Evolutionary conservation across 2,329 filamentous ascomycete genomes (phyloP), one percentile per base, ranked within the genome.

Genomic region (Aspergillus transmontanensis): DNA sequence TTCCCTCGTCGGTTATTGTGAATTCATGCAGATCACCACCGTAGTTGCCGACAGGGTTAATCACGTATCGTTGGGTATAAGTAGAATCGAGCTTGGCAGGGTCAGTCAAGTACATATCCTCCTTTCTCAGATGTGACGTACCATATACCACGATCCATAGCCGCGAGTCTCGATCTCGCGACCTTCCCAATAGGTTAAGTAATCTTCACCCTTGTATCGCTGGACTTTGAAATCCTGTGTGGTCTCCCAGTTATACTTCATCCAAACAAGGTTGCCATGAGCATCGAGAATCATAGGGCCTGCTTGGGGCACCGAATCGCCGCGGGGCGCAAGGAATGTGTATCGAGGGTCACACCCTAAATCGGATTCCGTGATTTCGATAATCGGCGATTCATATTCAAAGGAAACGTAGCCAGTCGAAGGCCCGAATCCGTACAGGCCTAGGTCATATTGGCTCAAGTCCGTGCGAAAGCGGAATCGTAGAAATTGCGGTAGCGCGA

Each of bases 11-110:
- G 0, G 74, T 76, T 61, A 76, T 72, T 26, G 69, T 69, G n/a
- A 75, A 72, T 21, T 79, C 76, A 45, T 79, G 76, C 39, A 77
- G 60, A 59, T 78, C 70, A 9, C 75, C 69, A 26, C 64, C 67
- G 39, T 65, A 68, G 39, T 63, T 66, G 23, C 72, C 71, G 50
- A 64, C 64, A 2, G 66, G 68, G 6, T 56, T 59, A 11, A 71
- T 66, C 19, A 66, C 64, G 30, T 68, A 69, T 34, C 64, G 68
- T 34, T 66, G 64, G 5, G 63, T 69, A 48, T 74, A 73, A 2
- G 66, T 61, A 10, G 68, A 67, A 60, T 75, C 71, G 16, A 74
- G 61, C 72, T 74, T 28, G n/a, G 12, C 2, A 32, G 41, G 9
- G 46, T 63, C 50, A 66, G 60, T 28, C 6, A 7, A 19, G 7